These are phyloP conservation scores for Pelagophyceae sp. DNA, from an alignment of 352 stramenopile genomes.

Conservation along the genomic window DNA sequence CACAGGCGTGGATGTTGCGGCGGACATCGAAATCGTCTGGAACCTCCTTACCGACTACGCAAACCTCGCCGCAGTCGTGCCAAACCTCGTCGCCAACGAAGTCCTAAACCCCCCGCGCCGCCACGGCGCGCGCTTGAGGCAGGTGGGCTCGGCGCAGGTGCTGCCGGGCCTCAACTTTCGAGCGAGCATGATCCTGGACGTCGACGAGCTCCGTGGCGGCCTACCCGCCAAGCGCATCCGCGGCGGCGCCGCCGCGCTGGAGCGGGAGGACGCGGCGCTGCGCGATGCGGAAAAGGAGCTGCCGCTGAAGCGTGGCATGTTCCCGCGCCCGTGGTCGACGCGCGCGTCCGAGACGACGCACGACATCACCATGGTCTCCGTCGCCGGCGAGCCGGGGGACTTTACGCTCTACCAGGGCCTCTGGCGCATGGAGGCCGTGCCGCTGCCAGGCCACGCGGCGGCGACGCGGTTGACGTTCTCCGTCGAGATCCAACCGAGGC, in stretches of 20 bases:
- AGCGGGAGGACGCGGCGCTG: constrained; percentile 33
- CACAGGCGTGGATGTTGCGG: constrained; percentile 56
- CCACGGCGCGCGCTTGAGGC: background rate
- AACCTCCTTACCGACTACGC: constrained; percentile 49
- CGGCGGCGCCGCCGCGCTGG: constrained; percentile 20
- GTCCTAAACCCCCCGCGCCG: constrained; percentile 23
- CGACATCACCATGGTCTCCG: constrained; percentile 57
- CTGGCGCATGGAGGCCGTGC: constrained; percentile 48
- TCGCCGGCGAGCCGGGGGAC: constrained; percentile 51
- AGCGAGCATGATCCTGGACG: constrained; percentile 48
- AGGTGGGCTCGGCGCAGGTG: constrained; percentile 53
- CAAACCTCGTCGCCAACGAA: constrained; percentile 51
- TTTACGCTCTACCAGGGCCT: constrained; percentile 61
- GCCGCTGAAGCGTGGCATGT: constrained; percentile 45
- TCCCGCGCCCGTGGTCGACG: constrained; percentile 49
- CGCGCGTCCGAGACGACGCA: constrained; percentile 32
- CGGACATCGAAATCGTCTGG: constrained; percentile 51
- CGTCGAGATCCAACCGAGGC: constrained; percentile 50
- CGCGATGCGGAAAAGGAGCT: constrained; percentile 6
- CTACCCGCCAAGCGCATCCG: constrained; percentile 21
- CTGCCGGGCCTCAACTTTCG: constrained; percentile 54
- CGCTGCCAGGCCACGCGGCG: constrained; percentile 43
- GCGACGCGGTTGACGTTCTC: constrained; percentile 55
- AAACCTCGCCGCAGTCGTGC: constrained; percentile 51
- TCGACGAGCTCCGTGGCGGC: constrained; percentile 48